Evolutionary conservation across 352 stramenopile species (phyloP).

Genomic region (Globisporangium abappressorium): DNA sequence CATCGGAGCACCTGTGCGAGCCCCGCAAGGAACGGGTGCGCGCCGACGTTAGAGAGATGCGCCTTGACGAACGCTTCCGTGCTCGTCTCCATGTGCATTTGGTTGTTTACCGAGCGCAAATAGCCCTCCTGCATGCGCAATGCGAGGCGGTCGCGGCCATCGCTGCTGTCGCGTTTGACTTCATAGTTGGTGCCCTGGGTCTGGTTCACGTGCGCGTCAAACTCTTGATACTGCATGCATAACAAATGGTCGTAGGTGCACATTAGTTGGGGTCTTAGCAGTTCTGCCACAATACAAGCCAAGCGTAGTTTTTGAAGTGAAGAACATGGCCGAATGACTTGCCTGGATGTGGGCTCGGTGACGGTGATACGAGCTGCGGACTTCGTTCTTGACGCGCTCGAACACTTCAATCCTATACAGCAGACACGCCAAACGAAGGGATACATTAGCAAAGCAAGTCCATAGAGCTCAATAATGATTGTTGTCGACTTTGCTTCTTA

Average conservation of each 20-base stretch:
- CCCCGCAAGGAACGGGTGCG: constrained; percentile 67
- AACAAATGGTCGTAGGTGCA: not conserved
- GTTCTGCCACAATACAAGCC: not conserved
- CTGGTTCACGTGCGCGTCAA: constrained; percentile 34
- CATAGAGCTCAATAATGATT: constrained; percentile 1
- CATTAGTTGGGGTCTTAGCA: not conserved
- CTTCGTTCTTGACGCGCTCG: constrained; percentile 64
- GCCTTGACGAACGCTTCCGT: constrained; percentile 49
- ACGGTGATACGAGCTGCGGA: constrained; percentile 54
- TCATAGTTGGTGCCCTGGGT: constrained; percentile 60
- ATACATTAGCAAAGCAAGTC: not conserved
- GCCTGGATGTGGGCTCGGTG: constrained; percentile 46
- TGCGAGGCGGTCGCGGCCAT: constrained; percentile 25
- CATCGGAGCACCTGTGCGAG: constrained; percentile 49
- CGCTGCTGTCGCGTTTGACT: constrained; percentile 22
- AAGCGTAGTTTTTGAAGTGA: not conserved
- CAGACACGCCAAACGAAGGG: constrained; percentile 2
- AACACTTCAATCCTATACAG: constrained; percentile 53
- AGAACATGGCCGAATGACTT: not conserved
- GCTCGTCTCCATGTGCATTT: constrained; percentile 34
- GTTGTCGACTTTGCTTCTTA: not conserved
- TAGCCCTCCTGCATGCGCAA: constrained; percentile 48
- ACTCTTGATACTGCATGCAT: constrained; percentile 47
- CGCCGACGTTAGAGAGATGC: constrained; percentile 46
- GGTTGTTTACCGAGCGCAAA: constrained; percentile 30